Conservation (phyloP, 208 protist species). For the Polymyxa betae region DNA sequence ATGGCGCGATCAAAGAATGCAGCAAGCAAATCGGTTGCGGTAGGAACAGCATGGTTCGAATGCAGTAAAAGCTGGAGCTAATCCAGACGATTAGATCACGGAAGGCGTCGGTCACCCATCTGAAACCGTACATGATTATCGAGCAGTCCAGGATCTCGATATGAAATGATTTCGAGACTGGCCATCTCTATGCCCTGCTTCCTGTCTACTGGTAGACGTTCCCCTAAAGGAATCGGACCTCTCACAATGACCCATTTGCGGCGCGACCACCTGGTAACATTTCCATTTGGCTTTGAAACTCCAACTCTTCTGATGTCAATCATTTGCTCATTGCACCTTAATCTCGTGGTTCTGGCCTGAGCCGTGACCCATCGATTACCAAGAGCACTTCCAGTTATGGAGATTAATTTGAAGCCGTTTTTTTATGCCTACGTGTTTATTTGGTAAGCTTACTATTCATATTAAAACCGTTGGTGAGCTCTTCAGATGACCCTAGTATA, state of each 20-base stretch:
- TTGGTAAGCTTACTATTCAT: too few species aligned
- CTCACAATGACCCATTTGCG: neutral
- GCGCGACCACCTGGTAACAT: neutral
- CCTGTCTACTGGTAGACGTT: neutral
- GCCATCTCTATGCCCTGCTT: too few species aligned
- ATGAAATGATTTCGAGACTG: constrained; percentile 7
- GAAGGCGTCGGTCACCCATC: neutral
- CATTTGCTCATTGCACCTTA: too few species aligned
- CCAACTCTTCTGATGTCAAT: too few species aligned
- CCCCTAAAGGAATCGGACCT: neutral
- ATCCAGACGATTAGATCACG: neutral
- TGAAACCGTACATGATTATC: neutral
- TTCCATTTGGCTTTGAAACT: too few species aligned
- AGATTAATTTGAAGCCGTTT: too few species aligned
- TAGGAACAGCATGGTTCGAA: neutral
- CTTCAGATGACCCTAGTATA: too few species aligned
- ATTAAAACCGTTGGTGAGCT: too few species aligned
- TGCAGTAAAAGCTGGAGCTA: neutral
- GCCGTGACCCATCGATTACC: too few species aligned
- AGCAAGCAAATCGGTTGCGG: neutral
- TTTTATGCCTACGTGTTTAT: too few species aligned
- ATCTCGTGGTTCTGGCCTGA: too few species aligned
- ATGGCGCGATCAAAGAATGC: neutral
- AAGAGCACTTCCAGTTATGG: too few species aligned
- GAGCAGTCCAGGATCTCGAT: neutral